Evolutionary conservation across 805 yeast species (phyloP), one percentile per base, ranked within the genome.

Genomic region (Wickerhamiella occidentalis): DNA sequence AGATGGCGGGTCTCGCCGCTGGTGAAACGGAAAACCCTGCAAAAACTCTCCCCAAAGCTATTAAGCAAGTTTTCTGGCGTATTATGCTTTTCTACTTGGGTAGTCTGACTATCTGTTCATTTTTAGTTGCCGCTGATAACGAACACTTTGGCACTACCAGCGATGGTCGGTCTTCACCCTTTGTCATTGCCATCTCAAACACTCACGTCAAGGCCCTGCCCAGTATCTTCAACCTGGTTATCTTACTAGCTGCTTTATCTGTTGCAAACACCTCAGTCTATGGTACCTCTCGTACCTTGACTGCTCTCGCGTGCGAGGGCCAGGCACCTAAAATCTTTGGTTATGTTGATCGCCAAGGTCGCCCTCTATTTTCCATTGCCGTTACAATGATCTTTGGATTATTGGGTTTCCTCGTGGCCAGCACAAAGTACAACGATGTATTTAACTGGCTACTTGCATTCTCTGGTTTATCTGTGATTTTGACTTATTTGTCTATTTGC

Each of bases 11-110:
- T 45, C 68, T 81, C 42, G 79, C 84, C 13, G 80, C 85, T 29
- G 84, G 85, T 6, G 86, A 81, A 62, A 67, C 82, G 21, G 72
- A 65, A 43, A 75, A 80, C 60, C 85, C 86, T 48, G 68, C 82
- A 57, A 68, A 67, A 46, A 64, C 80, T 6, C 70, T 80, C 48
- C 85, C 85, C 45, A 71, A 71, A 51, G 85, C 86, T 43, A 75
- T 79, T 49, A 80, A 80, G 62, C 85, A 81, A 64, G 82, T 80
- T 1, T 80, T 82, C 64, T 80, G 85, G 85, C 70, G 86, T 65
- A 79, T 81, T 50, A 64, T 79, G 29, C 65, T 79, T 54, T 79
- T 81, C 58, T 82, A 82, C 64, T 68, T 82, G 59, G 62, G 68
- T n/a, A 68, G 75, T 56, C 73, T 62, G 61, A 79, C 63, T 55